Evolutionary conservation across 2,329 filamentous ascomycete species (phyloP), one percentile per base, ranked within the genome.

Genomic region (Trichoderma sp.): DNA sequence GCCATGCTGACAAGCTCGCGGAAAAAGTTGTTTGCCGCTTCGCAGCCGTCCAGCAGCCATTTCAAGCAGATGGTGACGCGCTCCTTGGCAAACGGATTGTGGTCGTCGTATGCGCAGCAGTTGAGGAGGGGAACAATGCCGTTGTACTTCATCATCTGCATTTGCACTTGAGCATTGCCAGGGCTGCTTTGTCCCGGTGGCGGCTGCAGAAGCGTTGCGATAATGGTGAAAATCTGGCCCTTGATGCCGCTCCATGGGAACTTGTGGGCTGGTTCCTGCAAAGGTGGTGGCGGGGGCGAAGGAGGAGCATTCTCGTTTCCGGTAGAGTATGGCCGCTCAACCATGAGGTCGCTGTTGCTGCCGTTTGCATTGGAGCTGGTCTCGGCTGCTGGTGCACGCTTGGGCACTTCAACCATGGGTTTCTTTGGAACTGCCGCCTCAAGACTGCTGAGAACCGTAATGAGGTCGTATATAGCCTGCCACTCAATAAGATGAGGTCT

Each of bases 11-110:
- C 84, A 7, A 93, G 84, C 61, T 90, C 87, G 66, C 89, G 85
- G 64, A 94, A 88, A 73, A 91, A 91, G 37, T 87, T 85, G 71
- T 91, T 90, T 18, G 92, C 92, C 68, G 90, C 90, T 37, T 90
- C 86, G 70, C 90, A 93, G 14, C 90, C 91, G 73, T 92, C 90
- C 80, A 92, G 87, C 6, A 92, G 83, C 86, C 89, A 96, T 77
- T 95, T 94, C n/a, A 96, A 85, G 73, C 92, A 94, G 77, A 97
- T 90, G 60, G 94, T 93, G 3, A 93, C 92, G 72, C 94, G 92
- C 79, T 98, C 95, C 75, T 95, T 93, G 71, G 97, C 94, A 77
- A 95, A 97, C 0, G 94, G 93, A 76, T 97, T 97, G 80, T 97
- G 89, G 73, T 95, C 93, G 76, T 98, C 95, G 77, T 96, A 96